Base-by-base conservation (phyloP, 1,284 basidiomycete genomes). In the Sanghuangporus baumii region DNA sequence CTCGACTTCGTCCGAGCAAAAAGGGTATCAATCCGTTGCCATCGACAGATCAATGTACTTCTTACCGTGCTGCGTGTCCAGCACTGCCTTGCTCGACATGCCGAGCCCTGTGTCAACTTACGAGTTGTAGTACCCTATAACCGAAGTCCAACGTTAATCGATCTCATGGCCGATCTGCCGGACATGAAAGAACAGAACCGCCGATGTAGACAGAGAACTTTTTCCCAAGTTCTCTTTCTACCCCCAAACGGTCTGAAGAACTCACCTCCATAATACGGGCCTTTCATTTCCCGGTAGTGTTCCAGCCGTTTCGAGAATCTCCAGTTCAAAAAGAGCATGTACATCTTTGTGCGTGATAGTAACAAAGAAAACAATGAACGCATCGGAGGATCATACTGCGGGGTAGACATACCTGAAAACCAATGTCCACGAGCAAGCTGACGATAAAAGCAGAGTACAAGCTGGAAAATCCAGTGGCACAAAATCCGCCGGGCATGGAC, bases 281-380 rank as follows among this genome's bases (percentile, higher is more conserved):
- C 84, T 69, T 86, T 84, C 83, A 89, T 81, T 67, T 74, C 75
- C 43, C 75, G 72, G 74, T 89, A 89, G 72, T 86, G 82, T 73
- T 87, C 84, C 72, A 88, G 73, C 61, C 85, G 78, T 72, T 84
- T 87, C 70, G 81, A 81, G 81, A 82, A 89, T 62, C 87, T 78
- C 87, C 86, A 90, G 70, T 78, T 79, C 73, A 88, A 74, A 77
- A 89, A 88, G 72, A 81, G 83, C 85, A 88, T 86, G 77, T 88
- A 88, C 60, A 87, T 68, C 87, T 88, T 71, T 67, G 69, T 37
- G 14, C 16, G 37, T 14, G n/a, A 37, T n/a, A 3, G 16, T 1
- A 36, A 54, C 52, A 54, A 54, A 54, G 31, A 12, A 54, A 54
- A 31, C 36, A 54, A 54, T 14, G 20, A 26, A 3, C 52, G 31